These are phyloP conservation scores for Penicillium expansum DNA, from an alignment of 2,329 filamentous ascomycete species.

Conservation along the genomic window DNA sequence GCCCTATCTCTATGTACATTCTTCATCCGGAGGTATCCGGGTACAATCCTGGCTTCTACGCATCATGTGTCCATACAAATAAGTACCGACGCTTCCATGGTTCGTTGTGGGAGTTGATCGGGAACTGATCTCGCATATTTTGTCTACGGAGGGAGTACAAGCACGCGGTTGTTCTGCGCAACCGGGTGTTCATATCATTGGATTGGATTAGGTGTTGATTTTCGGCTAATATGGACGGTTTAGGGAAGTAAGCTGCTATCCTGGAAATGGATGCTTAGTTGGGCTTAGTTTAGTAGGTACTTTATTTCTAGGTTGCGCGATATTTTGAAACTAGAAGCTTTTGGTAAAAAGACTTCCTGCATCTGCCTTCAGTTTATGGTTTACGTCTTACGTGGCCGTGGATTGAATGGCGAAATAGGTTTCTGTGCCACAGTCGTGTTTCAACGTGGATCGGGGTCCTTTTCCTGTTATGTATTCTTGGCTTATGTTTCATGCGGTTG, in stretches of 20 bases:
- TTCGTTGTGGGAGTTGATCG: not conserved
- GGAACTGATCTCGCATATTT: conserved; percentile 4
- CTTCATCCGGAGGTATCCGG: not conserved
- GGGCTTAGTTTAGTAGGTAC: no score
- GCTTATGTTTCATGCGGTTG: not conserved
- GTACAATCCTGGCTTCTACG: not conserved
- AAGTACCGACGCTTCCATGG: not conserved
- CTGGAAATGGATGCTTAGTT: not conserved
- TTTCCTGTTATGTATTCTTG: not conserved
- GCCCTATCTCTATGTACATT: not conserved
- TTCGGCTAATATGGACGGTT: not conserved
- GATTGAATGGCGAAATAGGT: not conserved
- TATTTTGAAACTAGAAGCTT: not conserved
- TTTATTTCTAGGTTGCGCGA: not conserved
- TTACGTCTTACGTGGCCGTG: not conserved
- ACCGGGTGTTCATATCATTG: not conserved
- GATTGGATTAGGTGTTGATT: not conserved
- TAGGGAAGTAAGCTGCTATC: not conserved
- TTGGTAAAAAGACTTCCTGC: not conserved
- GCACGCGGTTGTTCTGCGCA: conserved; percentile 1
- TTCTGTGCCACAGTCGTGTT: conserved; percentile 5
- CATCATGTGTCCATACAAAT: not conserved
- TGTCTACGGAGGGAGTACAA: not conserved
- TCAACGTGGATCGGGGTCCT: not conserved
- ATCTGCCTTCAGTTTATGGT: not conserved